These are phyloP conservation scores for Aegilops tauschii DNA, from an alignment of 176 grass and related monocot genomes.

Conservation along the genomic window DNA sequence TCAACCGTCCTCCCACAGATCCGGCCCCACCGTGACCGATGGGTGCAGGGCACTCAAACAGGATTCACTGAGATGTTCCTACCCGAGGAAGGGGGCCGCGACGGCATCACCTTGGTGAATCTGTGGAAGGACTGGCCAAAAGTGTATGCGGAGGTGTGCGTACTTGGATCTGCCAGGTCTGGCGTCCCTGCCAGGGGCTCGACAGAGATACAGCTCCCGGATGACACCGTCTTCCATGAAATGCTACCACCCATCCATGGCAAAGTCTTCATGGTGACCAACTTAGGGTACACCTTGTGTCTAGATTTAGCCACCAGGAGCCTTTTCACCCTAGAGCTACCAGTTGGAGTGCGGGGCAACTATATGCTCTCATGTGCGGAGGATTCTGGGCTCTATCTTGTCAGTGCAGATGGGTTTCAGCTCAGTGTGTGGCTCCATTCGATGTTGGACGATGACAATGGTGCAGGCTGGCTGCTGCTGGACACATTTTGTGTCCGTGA, in stretches of 20 bases:
- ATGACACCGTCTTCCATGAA: background rate
- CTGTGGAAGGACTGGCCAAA: too few species aligned
- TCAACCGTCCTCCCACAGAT: background rate
- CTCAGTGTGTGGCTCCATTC: background rate
- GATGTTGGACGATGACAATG: background rate
- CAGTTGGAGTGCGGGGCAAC: background rate
- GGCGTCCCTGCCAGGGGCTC: background rate
- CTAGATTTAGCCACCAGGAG: background rate
- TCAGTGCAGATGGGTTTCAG: background rate
- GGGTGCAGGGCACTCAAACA: too few species aligned
- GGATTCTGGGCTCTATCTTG: background rate
- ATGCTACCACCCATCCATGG: background rate
- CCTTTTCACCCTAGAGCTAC: background rate
- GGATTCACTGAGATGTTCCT: too few species aligned
- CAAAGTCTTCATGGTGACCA: background rate
- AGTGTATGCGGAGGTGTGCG: background rate
- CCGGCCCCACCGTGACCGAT: too few species aligned
- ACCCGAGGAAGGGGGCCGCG: too few species aligned
- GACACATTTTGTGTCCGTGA: too few species aligned
- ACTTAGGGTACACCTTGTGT: background rate
- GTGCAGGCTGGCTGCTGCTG: background rate
- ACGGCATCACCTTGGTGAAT: too few species aligned
- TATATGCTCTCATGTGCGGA: background rate
- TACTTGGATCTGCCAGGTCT: background rate
- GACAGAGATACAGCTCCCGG: background rate